Conservation (phyloP, 1,284 basidiomycete species). For the Phlebopus sp. region DNA sequence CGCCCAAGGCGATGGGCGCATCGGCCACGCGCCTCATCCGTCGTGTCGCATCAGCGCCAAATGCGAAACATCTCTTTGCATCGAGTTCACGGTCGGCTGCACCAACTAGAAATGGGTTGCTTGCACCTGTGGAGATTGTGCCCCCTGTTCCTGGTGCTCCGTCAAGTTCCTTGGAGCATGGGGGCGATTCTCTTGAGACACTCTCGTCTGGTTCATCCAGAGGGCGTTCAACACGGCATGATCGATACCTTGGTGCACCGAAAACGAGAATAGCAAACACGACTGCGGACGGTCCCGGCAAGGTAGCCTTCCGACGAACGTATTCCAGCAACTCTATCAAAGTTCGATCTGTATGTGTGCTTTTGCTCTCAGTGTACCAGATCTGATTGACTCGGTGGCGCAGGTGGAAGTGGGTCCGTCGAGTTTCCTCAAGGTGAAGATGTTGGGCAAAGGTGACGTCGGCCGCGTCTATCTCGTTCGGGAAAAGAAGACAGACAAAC, state of each 20-base stretch:
- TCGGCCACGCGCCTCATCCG: slow-evolving; percentile 85
- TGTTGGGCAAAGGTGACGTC: slow-evolving; percentile 94
- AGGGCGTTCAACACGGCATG: slow-evolving; percentile 41
- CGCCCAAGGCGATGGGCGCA: slow-evolving; percentile 62
- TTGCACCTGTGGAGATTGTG: slow-evolving; percentile 61
- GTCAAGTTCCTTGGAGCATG: slow-evolving; percentile 51
- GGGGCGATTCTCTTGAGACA: slow-evolving; percentile 68
- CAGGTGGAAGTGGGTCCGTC: slow-evolving; percentile 89
- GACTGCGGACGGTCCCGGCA: slow-evolving; percentile 48
- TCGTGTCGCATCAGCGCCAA: slow-evolving; percentile 94
- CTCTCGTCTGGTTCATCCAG: slow-evolving; percentile 69
- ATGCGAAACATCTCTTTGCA: slow-evolving; percentile 87
- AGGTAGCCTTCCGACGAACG: slow-evolving; percentile 84
- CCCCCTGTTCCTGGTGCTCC: slow-evolving; percentile 49
- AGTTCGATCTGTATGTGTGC: slow-evolving; percentile 70
- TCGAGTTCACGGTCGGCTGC: slow-evolving; percentile 50
- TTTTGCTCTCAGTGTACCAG: slow-evolving; percentile 1
- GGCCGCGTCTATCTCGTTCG: slow-evolving; percentile 94
- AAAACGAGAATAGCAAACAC: slow-evolving; percentile 46
- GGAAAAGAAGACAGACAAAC: slow-evolving; percentile 91
- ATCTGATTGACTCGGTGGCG: slow-evolving; percentile 3
- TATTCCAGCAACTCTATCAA: slow-evolving; percentile 99
- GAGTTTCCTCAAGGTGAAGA: slow-evolving; percentile 92
- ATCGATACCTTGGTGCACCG: slow-evolving; percentile 29
- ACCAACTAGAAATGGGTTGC: slow-evolving; percentile 71